phyloP scores from a whole-genome alignment of 441 rosid genomes.

The Populus hybrid region DNA sequence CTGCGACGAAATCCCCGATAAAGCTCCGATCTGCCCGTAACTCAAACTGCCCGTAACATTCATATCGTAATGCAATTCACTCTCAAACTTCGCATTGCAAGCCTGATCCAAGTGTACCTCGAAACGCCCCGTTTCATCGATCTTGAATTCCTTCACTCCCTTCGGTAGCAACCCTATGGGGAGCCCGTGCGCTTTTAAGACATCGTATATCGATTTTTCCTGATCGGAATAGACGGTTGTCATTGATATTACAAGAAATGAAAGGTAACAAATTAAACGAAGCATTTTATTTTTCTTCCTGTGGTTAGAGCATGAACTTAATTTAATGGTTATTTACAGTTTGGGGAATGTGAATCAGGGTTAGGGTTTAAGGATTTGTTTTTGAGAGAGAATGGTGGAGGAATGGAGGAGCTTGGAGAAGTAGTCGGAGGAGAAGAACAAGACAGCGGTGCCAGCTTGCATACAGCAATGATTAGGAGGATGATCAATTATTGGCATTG shows the following conservation, averaged over 20 bases:
- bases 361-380: conserved; percentile 44
- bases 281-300: conserved; percentile 10
- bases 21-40: conserved; percentile 48
- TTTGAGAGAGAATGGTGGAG: neutral
- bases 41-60: conserved; percentile 63
- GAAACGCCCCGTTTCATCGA: conserved; percentile 61
- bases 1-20: conserved; percentile 71
- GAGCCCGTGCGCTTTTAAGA: conserved; percentile 53
- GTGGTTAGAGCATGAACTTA: conserved; percentile 5
- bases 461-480: conserved; percentile 45
- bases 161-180: conserved; percentile 86
- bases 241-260: conserved; percentile 29
- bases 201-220: conserved; percentile 48
- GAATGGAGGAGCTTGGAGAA: neutral
- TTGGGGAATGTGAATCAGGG: conserved; percentile 3
- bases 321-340: conserved; percentile 10
- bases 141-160: conserved; percentile 50
- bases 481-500: conserved; percentile 51
- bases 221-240: conserved; percentile 11
- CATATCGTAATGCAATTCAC: conserved; percentile 69
- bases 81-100: conserved; percentile 85
- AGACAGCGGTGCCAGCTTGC: conserved; percentile 65
- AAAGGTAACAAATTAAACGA: conserved; percentile 20
- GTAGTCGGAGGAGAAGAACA: neutral
- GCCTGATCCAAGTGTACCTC: conserved; percentile 63